Conservation (phyloP, 768 basidiomycete species). For the Hygrophorus russula region DNA sequence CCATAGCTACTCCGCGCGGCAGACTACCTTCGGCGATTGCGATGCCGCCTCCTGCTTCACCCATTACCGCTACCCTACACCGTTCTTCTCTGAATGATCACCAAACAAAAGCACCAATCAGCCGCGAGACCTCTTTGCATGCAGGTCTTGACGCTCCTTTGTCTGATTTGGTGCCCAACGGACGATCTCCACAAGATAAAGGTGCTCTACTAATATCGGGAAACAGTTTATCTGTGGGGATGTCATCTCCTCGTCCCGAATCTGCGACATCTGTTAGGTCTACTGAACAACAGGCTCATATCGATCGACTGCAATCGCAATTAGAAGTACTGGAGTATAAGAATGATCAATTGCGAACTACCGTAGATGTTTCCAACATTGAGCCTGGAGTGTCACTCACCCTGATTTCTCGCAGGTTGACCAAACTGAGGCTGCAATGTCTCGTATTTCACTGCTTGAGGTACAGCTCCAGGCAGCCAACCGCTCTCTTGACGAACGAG, state of each 20-base stretch:
- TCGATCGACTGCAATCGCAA: slow-evolving; percentile 35
- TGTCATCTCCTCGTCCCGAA: slow-evolving; percentile 6
- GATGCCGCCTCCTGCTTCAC: slow-evolving; percentile 76
- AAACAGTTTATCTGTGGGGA: slow-evolving; percentile 11
- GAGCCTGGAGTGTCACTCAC: slow-evolving; percentile 33
- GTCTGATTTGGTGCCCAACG: slow-evolving; percentile 26
- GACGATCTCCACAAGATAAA: slow-evolving; percentile 35
- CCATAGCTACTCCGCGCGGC: slow-evolving; percentile 47
- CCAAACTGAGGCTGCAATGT: slow-evolving; percentile 26
- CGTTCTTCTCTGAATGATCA: slow-evolving; percentile 14
- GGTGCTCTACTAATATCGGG: slow-evolving; percentile 32
- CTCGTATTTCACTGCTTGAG: slow-evolving; percentile 32
- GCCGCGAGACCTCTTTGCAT: not conserved
- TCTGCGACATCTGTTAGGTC: slow-evolving; percentile 14
- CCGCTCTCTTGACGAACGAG: slow-evolving; percentile 30
- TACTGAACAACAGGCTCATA: slow-evolving; percentile 23
- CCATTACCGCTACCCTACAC: slow-evolving; percentile 30
- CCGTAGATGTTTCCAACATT: slow-evolving; percentile 18
- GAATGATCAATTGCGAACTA: slow-evolving; percentile 44
- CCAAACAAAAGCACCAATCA: no score
- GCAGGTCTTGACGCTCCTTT: slow-evolving; percentile 4
- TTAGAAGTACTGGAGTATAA: slow-evolving; percentile 62
- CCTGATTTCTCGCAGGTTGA: slow-evolving; percentile 23
- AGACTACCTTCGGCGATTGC: slow-evolving; percentile 63
- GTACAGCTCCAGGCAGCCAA: slow-evolving; percentile 28